Percentiles rank a stretch among this genome's conserved stretches.
Evolutionary conservation across 2,329 filamentous ascomycete genomes (phyloP).

Genomic region (Calycina marina): DNA sequence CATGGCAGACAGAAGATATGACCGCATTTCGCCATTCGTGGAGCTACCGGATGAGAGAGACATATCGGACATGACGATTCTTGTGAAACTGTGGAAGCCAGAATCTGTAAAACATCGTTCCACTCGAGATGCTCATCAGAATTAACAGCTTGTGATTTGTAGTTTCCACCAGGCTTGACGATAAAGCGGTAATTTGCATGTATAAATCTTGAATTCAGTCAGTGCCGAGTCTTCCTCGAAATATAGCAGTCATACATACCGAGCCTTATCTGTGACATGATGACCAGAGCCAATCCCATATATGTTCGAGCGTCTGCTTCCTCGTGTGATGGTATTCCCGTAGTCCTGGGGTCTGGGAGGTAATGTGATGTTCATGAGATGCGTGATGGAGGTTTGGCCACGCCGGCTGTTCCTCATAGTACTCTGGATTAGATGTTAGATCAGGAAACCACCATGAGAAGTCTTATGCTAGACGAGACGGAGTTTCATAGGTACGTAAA

Average conservation of each 20-base stretch:
- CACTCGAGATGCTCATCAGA: conserved; percentile 85
- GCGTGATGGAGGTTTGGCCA: conserved; percentile 92
- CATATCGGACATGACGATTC: conserved; percentile 86
- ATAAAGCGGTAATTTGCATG: conserved; percentile 98
- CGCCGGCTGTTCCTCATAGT: conserved; percentile 56
- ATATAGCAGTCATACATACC: conserved; percentile 33
- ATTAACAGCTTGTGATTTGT: conserved; percentile 66
- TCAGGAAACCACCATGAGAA: background rate
- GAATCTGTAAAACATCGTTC: conserved; percentile 77
- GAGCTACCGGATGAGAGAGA: conserved; percentile 79
- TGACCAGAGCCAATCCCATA: conserved; percentile 83
- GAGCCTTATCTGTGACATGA: conserved; percentile 80
- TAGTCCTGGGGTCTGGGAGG: conserved; percentile 54
- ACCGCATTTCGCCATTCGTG: conserved; percentile 91
- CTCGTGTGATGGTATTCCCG: conserved; percentile 33
- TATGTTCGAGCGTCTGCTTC: conserved; percentile 50
- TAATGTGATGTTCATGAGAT: conserved; percentile 81
- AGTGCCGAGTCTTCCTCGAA: background rate
- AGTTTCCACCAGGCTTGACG: conserved; percentile 68
- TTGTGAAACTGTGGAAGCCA: conserved; percentile 84
- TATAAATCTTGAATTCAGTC: conserved; percentile 49
- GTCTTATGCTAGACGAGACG: background rate
- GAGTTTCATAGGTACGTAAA: too few species aligned
- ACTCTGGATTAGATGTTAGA: conserved; percentile 10
- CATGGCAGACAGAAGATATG: conserved; percentile 95